Evolutionary conservation across 1,284 basidiomycete genomes (phyloP), one percentile per base, ranked within the genome.

Genomic region (Cutaneotrichosporon curvatum): DNA sequence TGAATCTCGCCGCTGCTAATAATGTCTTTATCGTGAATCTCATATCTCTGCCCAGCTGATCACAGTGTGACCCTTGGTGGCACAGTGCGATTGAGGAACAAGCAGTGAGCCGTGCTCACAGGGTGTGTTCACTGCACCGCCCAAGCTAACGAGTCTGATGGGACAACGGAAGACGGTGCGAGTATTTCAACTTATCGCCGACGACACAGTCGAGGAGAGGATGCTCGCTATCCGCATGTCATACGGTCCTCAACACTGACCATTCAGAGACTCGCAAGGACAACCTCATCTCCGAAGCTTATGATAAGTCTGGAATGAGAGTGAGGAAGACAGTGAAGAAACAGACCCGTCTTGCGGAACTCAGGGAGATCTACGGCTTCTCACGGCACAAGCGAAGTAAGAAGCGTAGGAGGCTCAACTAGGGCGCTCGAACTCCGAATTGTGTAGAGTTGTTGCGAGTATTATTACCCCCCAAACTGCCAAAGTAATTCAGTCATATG

Each of bases 1-100:
- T 92, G 46, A 92, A 92, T 65, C 70, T 92, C 51, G 91, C 88
- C 1, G 85, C 86, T 12, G 89, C 89, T 1, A 90, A 88, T 60
- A 87, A 90, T 63, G 85, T 92, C 1, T 88, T 85, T 61, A 68
- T 92, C 81, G 68, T 88, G 57, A 75, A 84, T n/a, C n/a, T n/a
- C 76, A 20, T 34, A 3, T 12, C 18, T 11, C 15, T 39, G n/a
- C 23, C 6, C 80, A 30, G 31, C 50, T 60, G 51, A 61, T n/a
- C 40, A 18, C 40, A 46, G 62, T 67, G 64, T 36, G 88, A 92
- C 67, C 88, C 88, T 34, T 73, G 73, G 64, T 75, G 73, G 74
- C 73, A 85, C 75, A 85, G 87, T 59, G 86, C 88, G 3, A 90
- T 92, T 37, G 89, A 92, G 70, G 62, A 63, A 15, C 86, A 92